Conservation (phyloP, 2,329 filamentous ascomycete species). For the Paecilomyces sp. region DNA sequence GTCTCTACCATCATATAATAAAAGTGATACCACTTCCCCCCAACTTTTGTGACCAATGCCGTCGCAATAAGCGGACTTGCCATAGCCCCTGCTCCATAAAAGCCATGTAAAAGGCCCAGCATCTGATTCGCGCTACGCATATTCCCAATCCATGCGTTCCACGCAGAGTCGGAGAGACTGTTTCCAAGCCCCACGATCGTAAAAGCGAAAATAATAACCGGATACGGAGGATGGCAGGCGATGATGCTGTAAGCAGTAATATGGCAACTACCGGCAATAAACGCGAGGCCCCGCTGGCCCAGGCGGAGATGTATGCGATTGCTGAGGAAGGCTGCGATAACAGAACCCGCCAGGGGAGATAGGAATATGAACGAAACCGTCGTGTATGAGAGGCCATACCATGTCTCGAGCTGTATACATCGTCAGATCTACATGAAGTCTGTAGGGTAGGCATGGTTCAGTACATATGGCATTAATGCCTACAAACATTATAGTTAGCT, state of each 20-base stretch:
- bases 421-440: slow-evolving; percentile 9
- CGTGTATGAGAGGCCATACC: slow-evolving; percentile 41
- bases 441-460: slow-evolving; percentile 11
- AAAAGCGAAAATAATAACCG: slow-evolving; percentile 58
- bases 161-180: slow-evolving; percentile 51
- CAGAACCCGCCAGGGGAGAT: slow-evolving; percentile 43
- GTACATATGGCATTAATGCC: slow-evolving; percentile 48
- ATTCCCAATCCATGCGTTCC: slow-evolving; percentile 60
- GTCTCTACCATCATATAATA: slow-evolving; percentile 71
- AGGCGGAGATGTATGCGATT: slow-evolving; percentile 34
- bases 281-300: slow-evolving; percentile 65
- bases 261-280: slow-evolving; percentile 47
- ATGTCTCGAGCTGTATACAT: slow-evolving; percentile 36
- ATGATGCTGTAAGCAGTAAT: slow-evolving; percentile 38
- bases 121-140: slow-evolving; percentile 67
- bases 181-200: slow-evolving; percentile 64
- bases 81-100: slow-evolving; percentile 63
- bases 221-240: slow-evolving; percentile 61
- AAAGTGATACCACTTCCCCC: slow-evolving; percentile 61
- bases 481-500: slow-evolving; percentile 13
- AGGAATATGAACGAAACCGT: slow-evolving; percentile 46
- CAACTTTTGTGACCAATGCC: slow-evolving; percentile 58
- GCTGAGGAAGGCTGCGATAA: slow-evolving; percentile 37
- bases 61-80: slow-evolving; percentile 65
- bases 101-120: slow-evolving; percentile 62